Evolutionary conservation across 768 basidiomycete species (phyloP).

Genomic region (Termitomyces sp.): DNA sequence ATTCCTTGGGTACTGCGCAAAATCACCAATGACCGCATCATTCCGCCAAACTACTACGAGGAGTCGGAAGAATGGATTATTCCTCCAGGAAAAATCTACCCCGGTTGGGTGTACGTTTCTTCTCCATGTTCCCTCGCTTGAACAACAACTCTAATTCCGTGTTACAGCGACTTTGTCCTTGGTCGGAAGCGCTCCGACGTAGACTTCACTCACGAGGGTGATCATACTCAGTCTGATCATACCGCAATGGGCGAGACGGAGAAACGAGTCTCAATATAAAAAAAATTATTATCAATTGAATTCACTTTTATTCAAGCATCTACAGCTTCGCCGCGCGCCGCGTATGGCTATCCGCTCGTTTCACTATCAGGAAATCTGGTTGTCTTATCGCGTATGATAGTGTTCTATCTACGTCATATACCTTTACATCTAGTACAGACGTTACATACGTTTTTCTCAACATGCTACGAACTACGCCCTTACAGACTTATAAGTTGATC

Average conservation of each 20-base stretch:
- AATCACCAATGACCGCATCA: slow-evolving; percentile 49
- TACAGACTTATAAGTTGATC: neutral
- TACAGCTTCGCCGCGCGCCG: neutral
- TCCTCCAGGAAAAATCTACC: slow-evolving; percentile 66
- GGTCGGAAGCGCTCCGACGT: neutral
- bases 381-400: neutral
- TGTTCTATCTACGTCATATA: neutral
- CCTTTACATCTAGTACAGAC: neutral
- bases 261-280: neutral
- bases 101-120: slow-evolving; percentile 59
- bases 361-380: neutral
- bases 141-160: neutral
- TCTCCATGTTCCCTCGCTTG: neutral
- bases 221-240: neutral
- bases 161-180: neutral
- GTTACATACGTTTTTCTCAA: neutral
- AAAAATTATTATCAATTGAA: neutral
- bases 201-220: neutral
- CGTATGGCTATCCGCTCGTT: neutral
- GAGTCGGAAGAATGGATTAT: slow-evolving; percentile 63
- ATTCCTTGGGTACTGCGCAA: slow-evolving; percentile 54
- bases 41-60: slow-evolving; percentile 62
- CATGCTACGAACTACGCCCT: neutral
- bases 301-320: neutral
- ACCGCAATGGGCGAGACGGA: neutral